These are phyloP conservation scores for Kodamaea restingae DNA, from an alignment of 805 yeast species.

Conservation along the genomic window DNA sequence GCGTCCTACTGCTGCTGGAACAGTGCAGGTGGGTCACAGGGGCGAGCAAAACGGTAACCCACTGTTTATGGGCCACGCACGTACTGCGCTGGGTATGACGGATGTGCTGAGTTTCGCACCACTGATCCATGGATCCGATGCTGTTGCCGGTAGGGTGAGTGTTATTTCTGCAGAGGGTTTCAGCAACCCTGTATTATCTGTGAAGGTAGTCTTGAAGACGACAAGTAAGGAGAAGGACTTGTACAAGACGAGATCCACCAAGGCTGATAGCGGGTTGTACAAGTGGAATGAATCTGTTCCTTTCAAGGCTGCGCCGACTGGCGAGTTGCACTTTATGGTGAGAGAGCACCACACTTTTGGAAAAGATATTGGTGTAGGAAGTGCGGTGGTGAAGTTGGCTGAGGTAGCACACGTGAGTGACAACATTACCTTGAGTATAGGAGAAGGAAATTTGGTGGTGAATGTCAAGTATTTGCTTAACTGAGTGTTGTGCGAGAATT, in stretches of 20 bases:
- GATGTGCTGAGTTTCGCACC: constrained; percentile 33
- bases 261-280: constrained; percentile 36
- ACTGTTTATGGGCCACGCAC: constrained; percentile 13
- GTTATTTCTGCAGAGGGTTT: constrained; percentile 47
- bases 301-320: constrained; percentile 63
- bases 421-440: constrained; percentile 34
- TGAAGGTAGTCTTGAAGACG: constrained; percentile 50
- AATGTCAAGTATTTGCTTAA: constrained; percentile 25
- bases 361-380: constrained; percentile 61
- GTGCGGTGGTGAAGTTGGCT: constrained; percentile 47
- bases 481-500: too few relatives aligned
- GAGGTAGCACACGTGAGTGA: constrained; percentile 48
- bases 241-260: constrained; percentile 58
- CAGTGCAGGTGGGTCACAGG: constrained; percentile 5
- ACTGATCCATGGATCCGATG: constrained; percentile 30
- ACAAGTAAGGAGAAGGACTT: constrained; percentile 51
- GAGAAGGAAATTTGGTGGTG: constrained; percentile 40
- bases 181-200: constrained; percentile 35
- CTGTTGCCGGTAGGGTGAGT: constrained; percentile 53
- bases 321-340: constrained; percentile 56
- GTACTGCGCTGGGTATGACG: constrained; percentile 23
- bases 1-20: constrained; percentile 23
- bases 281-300: constrained; percentile 62
- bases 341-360: constrained; percentile 71
- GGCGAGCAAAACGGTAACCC: constrained; percentile 3